Evolutionary conservation across 2,329 filamentous ascomycete species (phyloP).

Genomic region (Botrytis squamosa): DNA sequence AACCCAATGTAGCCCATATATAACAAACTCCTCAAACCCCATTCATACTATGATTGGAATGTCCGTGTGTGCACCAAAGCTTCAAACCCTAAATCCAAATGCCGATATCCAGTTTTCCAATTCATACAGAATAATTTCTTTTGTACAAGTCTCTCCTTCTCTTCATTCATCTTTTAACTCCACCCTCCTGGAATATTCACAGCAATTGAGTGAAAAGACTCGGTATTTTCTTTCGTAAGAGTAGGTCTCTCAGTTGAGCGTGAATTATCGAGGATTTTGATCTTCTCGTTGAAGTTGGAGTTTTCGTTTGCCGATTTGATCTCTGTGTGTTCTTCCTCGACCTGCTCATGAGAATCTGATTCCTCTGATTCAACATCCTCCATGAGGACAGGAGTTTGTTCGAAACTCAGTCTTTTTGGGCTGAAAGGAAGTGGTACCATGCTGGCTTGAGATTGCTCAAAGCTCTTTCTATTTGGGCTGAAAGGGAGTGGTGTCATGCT

Average conservation of each 20-base stretch:
- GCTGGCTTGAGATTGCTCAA: slow-evolving; percentile 5
- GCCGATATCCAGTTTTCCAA: neutral
- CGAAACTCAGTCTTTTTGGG: slow-evolving; percentile 10
- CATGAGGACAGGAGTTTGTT: slow-evolving; percentile 14
- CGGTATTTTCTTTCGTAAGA: neutral
- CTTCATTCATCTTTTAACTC: neutral
- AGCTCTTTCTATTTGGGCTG: slow-evolving; percentile 5
- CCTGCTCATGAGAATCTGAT: slow-evolving; percentile 5
- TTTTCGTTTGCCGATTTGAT: neutral
- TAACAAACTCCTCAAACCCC: neutral
- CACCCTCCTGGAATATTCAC: slow-evolving; percentile 10
- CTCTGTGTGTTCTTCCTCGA: slow-evolving; percentile 14
- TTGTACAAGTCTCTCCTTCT: neutral
- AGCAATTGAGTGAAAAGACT: neutral
- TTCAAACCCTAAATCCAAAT: neutral
- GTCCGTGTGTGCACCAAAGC: neutral
- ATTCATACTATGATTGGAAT: neutral
- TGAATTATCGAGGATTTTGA: neutral
- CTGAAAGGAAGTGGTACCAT: slow-evolving; percentile 14
- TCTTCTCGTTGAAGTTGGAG: neutral
- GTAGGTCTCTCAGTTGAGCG: neutral
- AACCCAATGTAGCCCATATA: neutral
- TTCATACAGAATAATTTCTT: neutral
- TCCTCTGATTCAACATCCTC: slow-evolving; percentile 20
- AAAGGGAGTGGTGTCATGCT: neutral